Base-by-base conservation (phyloP, 345 rosid genomes). In the Microcos paniculata region DNA sequence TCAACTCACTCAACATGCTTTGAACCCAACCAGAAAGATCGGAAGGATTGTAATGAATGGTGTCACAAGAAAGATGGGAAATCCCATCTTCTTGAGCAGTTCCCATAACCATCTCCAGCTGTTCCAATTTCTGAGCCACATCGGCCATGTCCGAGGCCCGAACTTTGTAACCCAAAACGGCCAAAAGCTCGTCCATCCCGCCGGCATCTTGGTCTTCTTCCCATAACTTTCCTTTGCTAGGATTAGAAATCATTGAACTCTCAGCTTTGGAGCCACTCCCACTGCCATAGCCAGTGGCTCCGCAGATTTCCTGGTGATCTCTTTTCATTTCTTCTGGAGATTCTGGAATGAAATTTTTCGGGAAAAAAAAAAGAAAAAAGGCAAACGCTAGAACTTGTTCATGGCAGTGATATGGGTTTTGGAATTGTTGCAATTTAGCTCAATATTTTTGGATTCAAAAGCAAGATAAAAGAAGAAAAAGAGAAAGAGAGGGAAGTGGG, bases 171-270 rank as follows among this genome's bases (percentile, higher is more conserved):
- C 98, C 98, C 72, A 92, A 56, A 62, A 83, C 97, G 23, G 85
- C 97, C 55, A 94, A 80, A 13, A 91, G 81, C 84, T 94, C 97
- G 79, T 92, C 98, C 92, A 92, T 87, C n/a, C 94, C 97, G 66
- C 85, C 88, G 8, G 86, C 74, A 56, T 84, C 94, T 70, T 82
- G 88, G 21, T 82, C 93, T 16, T 86, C 88, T 8, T 85, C 85
- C 86, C 84, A 77, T 42, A 78, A 40, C 81, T 83, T 86, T 26
- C 73, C 88, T 80, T 86, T 87, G 26, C 72, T 80, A 21, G 42
- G 33, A 84, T 53, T 74, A 65, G n/a, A 83, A 85, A 84, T 76
- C 61, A 88, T 78, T 30, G 87, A 82, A 70, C 67, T 72, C 4
- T 77, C 84, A 42, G 23, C 66, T 61, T 79, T 80, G 19, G 76